Conservation (phyloP, 169 alveolate genomes). For the Plasmodium adleri region DNA sequence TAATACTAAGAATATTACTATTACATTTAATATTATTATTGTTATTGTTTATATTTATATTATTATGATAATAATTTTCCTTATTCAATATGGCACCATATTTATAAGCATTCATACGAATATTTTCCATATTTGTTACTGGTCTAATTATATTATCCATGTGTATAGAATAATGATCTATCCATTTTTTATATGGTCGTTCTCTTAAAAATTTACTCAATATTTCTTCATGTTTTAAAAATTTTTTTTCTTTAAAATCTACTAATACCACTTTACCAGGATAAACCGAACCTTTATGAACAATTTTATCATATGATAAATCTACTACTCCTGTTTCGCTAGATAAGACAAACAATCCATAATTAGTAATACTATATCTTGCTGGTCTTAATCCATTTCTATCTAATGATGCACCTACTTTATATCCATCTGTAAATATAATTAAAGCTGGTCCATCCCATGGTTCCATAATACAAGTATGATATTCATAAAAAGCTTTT, state of each 20-base stretch:
- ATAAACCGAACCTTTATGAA: slow-evolving; percentile 82
- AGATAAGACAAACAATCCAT: slow-evolving; percentile 80
- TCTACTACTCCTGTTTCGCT: slow-evolving; percentile 87
- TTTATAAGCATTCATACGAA: slow-evolving; percentile 76
- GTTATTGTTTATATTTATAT: not conserved
- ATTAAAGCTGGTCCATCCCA: slow-evolving; percentile 89
- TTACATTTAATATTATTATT: no score
- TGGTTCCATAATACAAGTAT: slow-evolving; percentile 86
- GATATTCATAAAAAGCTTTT: slow-evolving; percentile 79
- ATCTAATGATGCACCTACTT: slow-evolving; percentile 85
- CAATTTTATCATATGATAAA: slow-evolving; percentile 67
- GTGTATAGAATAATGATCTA: slow-evolving; percentile 75
- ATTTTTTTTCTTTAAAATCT: slow-evolving; percentile 78
- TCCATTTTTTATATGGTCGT: slow-evolving; percentile 72
- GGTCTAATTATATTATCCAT: slow-evolving; percentile 73
- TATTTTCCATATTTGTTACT: slow-evolving; percentile 71
- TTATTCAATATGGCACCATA: slow-evolving; percentile 52
- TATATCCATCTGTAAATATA: slow-evolving; percentile 84
- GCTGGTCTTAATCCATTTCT: slow-evolving; percentile 86
- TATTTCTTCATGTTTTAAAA: slow-evolving; percentile 71
- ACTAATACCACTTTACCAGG: slow-evolving; percentile 84
- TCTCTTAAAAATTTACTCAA: slow-evolving; percentile 53
- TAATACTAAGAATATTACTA: not conserved
- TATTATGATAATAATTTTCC: slow-evolving; percentile 20
- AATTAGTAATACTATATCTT: slow-evolving; percentile 79